Evolutionary conservation across 352 stramenopile genomes (phyloP).

Genomic region (Phytopythium delawarense): DNA sequence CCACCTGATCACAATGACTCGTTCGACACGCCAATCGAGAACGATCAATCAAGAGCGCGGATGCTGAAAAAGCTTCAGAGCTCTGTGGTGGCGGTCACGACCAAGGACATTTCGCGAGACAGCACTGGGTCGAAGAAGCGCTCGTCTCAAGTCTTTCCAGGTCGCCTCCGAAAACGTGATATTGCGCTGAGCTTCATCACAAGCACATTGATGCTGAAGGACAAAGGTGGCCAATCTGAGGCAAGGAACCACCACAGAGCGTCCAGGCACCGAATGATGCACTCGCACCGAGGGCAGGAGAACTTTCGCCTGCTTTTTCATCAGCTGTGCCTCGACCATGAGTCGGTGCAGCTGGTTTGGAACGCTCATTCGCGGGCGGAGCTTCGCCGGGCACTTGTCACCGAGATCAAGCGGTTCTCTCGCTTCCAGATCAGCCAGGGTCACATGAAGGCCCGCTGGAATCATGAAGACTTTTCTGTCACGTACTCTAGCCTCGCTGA

Average conservation of each 20-base stretch:
- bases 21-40: slow-evolving; percentile 50
- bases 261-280: slow-evolving; percentile 18
- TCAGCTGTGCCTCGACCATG: slow-evolving; percentile 90
- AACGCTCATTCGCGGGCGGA: slow-evolving; percentile 88
- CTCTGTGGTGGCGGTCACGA: slow-evolving; percentile 21
- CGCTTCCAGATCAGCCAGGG: slow-evolving; percentile 66
- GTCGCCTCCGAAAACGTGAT: slow-evolving; percentile 63
- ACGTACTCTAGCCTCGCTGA: slow-evolving; percentile 85
- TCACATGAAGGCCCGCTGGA: slow-evolving; percentile 88
- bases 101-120: background rate
- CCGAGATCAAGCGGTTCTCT: slow-evolving; percentile 81
- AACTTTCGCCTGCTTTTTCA: slow-evolving; percentile 96
- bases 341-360: slow-evolving; percentile 93
- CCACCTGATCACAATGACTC: slow-evolving; percentile 32
- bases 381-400: slow-evolving; percentile 79
- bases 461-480: slow-evolving; percentile 94
- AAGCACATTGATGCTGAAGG: slow-evolving; percentile 15
- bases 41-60: slow-evolving; percentile 50
- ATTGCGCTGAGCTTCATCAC: slow-evolving; percentile 49
- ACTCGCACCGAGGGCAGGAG: slow-evolving; percentile 43
- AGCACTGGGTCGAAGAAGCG: slow-evolving; percentile 4
- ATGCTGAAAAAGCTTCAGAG: slow-evolving; percentile 65
- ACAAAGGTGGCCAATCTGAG: background rate
- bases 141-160: slow-evolving; percentile 6
- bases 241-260: slow-evolving; percentile 8